These are phyloP conservation scores for Colletotrichum tropicicola DNA, from an alignment of 2,329 filamentous ascomycete genomes.

Conservation along the genomic window DNA sequence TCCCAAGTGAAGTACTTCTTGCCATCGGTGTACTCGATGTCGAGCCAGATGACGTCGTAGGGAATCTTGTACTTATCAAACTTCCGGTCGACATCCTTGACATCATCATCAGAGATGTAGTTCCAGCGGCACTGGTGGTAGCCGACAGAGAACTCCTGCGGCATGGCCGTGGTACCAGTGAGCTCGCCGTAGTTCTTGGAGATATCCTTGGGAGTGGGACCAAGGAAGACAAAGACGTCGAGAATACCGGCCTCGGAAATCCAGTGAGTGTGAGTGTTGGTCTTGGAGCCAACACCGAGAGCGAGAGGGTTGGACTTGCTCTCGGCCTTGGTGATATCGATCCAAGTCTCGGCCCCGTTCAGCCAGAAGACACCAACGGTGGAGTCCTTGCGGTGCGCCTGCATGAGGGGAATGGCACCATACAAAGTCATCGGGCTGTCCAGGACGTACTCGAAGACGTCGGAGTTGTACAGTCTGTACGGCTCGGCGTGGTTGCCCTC, in stretches of 20 bases:
- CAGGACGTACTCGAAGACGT: constrained; percentile 97
- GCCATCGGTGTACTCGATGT: constrained; percentile 96
- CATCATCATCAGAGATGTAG: constrained; percentile 96
- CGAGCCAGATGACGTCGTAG: constrained; percentile 98
- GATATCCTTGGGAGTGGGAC: constrained; percentile 84
- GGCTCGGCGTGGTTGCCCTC: constrained; percentile 87
- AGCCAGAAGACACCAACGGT: constrained; percentile 98
- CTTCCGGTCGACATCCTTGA: constrained; percentile 94
- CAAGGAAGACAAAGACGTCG: constrained; percentile 94
- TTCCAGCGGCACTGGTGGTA: constrained; percentile 99
- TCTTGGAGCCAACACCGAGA: constrained; percentile 74
- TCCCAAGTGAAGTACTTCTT: constrained; percentile 99
- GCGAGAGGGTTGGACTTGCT: constrained; percentile 78
- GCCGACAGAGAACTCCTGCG: constrained; percentile 89
- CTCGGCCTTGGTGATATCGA: constrained; percentile 89
- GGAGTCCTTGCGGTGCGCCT: constrained; percentile 92
- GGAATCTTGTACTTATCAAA: constrained; percentile 96
- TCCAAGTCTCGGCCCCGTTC: constrained; percentile 96
- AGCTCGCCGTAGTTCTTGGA: constrained; percentile 86
- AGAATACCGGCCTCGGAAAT: constrained; percentile 91
- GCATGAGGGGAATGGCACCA: constrained; percentile 97
- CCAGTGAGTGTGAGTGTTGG: constrained; percentile 92
- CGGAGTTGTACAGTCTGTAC: constrained; percentile 94
- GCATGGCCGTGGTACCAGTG: constrained; percentile 90
- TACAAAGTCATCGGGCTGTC: constrained; percentile 99